Conservation (phyloP, 169 alveolate genomes). For the Pseudocohnilembus persalinus region DNA sequence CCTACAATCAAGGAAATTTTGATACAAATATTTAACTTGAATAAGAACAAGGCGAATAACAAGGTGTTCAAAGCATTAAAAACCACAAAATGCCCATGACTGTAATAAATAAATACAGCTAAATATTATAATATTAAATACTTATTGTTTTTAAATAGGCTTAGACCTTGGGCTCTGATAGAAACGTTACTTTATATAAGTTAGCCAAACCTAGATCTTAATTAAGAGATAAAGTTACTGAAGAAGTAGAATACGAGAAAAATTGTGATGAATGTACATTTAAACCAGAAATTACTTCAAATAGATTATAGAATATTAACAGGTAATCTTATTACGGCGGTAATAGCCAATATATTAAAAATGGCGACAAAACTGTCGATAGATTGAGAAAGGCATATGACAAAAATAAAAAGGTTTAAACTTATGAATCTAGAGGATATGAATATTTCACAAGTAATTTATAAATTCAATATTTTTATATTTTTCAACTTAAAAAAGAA, state of each 20-base stretch:
- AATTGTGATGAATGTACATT: conserved; percentile 49
- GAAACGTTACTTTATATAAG: conserved; percentile 11
- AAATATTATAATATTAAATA: no score
- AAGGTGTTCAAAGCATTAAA: neutral
- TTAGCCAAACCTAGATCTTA: conserved; percentile 23
- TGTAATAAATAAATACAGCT: neutral
- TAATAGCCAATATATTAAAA: neutral
- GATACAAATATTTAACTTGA: neutral
- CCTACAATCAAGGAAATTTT: neutral
- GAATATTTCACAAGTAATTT: conserved; percentile 1
- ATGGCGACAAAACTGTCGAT: conserved; percentile 23
- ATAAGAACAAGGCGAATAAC: neutral
- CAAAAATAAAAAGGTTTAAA: conserved; percentile 31
- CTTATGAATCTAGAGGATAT: conserved; percentile 46
- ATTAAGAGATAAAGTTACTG: conserved; percentile 35
- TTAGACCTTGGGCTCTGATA: conserved; percentile 8
- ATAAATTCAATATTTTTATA: no score
- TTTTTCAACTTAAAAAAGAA: no score
- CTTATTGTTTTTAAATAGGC: neutral
- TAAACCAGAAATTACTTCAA: conserved; percentile 28
- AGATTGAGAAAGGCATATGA: conserved; percentile 54
- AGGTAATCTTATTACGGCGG: neutral
- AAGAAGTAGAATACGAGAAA: conserved; percentile 56
- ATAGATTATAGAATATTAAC: neutral
- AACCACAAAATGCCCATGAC: conserved; percentile 17